Base-by-base conservation (phyloP, 176 grass and related monocot species). In the barley (Hordeum vulgare) region DNA sequence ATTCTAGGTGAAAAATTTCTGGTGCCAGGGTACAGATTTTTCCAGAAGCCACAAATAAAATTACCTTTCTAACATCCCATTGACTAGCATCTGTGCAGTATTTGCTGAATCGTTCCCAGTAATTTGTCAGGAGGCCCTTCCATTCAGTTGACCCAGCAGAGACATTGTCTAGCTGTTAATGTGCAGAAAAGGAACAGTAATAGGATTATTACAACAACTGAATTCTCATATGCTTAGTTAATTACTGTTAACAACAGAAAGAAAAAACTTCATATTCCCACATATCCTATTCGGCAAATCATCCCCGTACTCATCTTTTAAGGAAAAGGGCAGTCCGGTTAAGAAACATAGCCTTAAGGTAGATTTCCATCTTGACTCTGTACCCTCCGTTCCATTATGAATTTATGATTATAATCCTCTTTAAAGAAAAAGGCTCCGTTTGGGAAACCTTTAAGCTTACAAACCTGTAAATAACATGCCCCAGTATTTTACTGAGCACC, bases 91-190 rank as follows among this genome's bases (percentile, higher is more conserved):
- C 71, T 21, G 81, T 78, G 74, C 93, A 98, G 79, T 88, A 92
- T 87, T 92, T 95, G 70, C 78, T 98, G 87, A 98, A 98, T 62
- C 91, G 71, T 71, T 90, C 89, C 93, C 93, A 98, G 80, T 92
- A 98, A 89, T 94, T 85, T 81, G 80, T 91, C 74, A 95, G 69
- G 85, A 95, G 89, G 69, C 89, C 91, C 85, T 95, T 98, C 93
- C 96, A 98, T 84, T 95, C 91, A 35, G 96, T 95, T 83, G 85
- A 83, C 25, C 96, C 96, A 78, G 89, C 89, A 88, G 93, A 98
- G 15, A 98, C 89, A 87, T 98, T 98, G 72, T 98, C 93, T 69
- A 98, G 88, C 96, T 98, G 86, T 88, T 78, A 77, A 87, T 80
- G 35, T 27, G 27, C 29, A 77, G 63, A 80, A 67, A 85, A 71